These are phyloP conservation scores for Thozetella sp. DNA, from an alignment of 495 filamentous ascomycete species.

Conservation along the genomic window DNA sequence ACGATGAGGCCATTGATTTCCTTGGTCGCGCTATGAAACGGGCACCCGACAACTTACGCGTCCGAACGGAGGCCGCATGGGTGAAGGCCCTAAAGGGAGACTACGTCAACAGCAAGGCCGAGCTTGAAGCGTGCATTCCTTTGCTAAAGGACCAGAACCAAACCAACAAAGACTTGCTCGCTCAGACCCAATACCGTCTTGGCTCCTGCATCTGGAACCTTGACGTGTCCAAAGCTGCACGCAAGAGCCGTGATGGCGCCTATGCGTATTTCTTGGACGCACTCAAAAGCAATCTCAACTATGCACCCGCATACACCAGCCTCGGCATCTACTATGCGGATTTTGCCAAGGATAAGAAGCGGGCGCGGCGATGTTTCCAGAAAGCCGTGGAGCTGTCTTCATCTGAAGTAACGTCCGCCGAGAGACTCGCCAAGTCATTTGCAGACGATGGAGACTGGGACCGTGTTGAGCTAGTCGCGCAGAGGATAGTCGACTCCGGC, in stretches of 20 bases:
- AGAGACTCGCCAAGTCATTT: conserved; percentile 81
- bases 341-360: conserved; percentile 80
- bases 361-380: conserved; percentile 89
- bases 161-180: conserved; percentile 68
- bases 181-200: conserved; percentile 84
- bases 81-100: conserved; percentile 83
- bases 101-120: conserved; percentile 59
- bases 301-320: conserved; percentile 88
- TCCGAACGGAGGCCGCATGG: conserved; percentile 86
- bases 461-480: conserved; percentile 87
- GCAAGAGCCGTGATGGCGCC: conserved; percentile 72
- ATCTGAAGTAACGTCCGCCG: conserved; percentile 83
- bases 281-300: conserved; percentile 85
- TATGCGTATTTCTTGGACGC: conserved; percentile 84
- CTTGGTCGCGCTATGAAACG: conserved; percentile 71
- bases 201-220: conserved; percentile 88
- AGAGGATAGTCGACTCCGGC: conserved; percentile 90
- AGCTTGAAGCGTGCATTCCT: conserved; percentile 70
- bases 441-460: conserved; percentile 95
- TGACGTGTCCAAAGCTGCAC: conserved; percentile 66
- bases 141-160: conserved; percentile 47
- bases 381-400: conserved; percentile 95
- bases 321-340: conserved; percentile 96
- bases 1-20: conserved; percentile 75
- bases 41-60: conserved; percentile 70